Evolutionary conservation across 495 filamentous ascomycete genomes (phyloP).

Genomic region (Penicillium pulvis): DNA sequence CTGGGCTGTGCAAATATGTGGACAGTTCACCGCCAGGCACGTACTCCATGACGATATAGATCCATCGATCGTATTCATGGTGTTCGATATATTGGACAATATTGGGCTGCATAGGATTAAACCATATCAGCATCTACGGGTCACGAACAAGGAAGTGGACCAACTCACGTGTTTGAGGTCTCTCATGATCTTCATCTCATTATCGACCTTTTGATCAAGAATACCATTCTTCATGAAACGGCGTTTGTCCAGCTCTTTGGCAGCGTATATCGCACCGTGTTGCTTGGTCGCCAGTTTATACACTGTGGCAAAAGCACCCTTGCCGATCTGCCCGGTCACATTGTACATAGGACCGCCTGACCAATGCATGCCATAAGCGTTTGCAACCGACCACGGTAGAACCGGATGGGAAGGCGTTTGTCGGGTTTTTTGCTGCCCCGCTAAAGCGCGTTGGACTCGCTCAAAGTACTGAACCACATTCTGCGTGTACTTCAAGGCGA

Average conservation of each 20-base stretch:
- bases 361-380: slow-evolving; percentile 69
- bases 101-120: slow-evolving; percentile 60
- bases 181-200: slow-evolving; percentile 94
- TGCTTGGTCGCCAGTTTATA: slow-evolving; percentile 80
- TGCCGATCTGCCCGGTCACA: slow-evolving; percentile 75
- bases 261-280: slow-evolving; percentile 78
- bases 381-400: slow-evolving; percentile 39
- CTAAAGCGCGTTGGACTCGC: slow-evolving; percentile 29
- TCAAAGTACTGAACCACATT: slow-evolving; percentile 61
- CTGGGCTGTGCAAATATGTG: slow-evolving; percentile 60
- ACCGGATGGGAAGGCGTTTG: slow-evolving; percentile 30
- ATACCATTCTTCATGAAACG: slow-evolving; percentile 86
- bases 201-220: slow-evolving; percentile 82
- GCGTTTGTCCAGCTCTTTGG: slow-evolving; percentile 89
- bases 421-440: slow-evolving; percentile 29
- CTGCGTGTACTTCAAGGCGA: slow-evolving; percentile 56
- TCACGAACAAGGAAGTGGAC: background rate
- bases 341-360: slow-evolving; percentile 82
- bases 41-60: slow-evolving; percentile 97
- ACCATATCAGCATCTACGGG: background rate
- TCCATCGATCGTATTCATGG: slow-evolving; percentile 70
- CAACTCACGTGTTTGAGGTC: slow-evolving; percentile 74
- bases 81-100: slow-evolving; percentile 90
- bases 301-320: slow-evolving; percentile 91
- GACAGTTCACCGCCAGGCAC: slow-evolving; percentile 85